A percentile compares a stretch with the other conserved stretches of the same genome.
These are phyloP conservation scores for Neurospora sp. DNA, from an alignment of 2,329 filamentous ascomycete genomes.

Conservation along the genomic window DNA sequence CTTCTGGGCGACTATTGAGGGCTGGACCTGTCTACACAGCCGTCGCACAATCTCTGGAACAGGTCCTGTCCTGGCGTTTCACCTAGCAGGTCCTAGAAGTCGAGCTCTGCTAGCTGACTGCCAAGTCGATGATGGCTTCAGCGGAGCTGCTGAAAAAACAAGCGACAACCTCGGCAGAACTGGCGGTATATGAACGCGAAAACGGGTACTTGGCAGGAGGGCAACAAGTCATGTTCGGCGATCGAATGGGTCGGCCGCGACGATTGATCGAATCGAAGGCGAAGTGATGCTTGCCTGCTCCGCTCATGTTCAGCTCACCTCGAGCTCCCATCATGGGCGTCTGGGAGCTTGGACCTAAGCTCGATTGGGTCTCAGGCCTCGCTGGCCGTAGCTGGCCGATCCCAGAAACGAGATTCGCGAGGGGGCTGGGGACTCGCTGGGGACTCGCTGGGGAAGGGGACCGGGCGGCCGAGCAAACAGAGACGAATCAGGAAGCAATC, in stretches of 20 bases:
- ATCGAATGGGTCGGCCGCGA: constrained; percentile 11
- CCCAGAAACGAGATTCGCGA: constrained; percentile 8
- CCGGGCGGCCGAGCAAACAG: constrained; percentile 6
- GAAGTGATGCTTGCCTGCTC: not conserved
- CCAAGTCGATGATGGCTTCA: not conserved
- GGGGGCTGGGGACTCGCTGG: constrained; percentile 7
- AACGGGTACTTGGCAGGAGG: constrained; percentile 9
- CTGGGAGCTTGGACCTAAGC: not conserved
- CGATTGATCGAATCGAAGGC: not conserved
- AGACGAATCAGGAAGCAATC: constrained; percentile 8
- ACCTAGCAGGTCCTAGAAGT: not conserved
- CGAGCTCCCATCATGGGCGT: constrained; percentile 2
- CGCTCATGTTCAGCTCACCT: constrained; percentile 10
- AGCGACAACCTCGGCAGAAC: not conserved
- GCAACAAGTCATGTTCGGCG: constrained; percentile 9
- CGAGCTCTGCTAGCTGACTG: not conserved
- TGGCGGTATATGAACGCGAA: not conserved
- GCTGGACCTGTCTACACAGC: not conserved
- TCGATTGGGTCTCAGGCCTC: constrained; percentile 1
- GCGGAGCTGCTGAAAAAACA: not conserved
- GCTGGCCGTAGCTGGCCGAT: constrained; percentile 3
- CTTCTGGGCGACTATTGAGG: not conserved
- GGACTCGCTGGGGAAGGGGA: not conserved
- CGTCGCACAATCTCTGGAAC: not conserved
- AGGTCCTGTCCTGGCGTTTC: not conserved